A percentile compares a stretch with the other conserved stretches of the same genome.
phyloP scores from a whole-genome alignment of 192 early-diverging fungal genomes.

The Coemansia sp. region DNA sequence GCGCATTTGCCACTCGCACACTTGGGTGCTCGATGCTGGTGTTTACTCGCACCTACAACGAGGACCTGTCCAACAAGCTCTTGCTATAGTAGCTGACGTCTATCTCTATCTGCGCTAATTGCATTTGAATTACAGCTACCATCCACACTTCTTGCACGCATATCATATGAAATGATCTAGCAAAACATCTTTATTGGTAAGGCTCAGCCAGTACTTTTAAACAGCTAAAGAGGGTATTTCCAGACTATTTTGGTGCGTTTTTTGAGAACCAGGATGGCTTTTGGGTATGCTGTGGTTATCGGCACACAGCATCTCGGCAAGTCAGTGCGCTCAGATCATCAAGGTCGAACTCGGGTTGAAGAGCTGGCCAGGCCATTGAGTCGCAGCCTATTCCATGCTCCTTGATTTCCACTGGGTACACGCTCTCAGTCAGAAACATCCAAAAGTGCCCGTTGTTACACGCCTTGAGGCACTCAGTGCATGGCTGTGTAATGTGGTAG shows the following conservation, averaged over 20 bases:
- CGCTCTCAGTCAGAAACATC: slow-evolving; percentile 88
- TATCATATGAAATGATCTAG: not conserved
- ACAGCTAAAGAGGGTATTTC: not conserved
- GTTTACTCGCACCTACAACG: slow-evolving; percentile 53
- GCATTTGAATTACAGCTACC: not conserved
- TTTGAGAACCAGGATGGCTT: not conserved
- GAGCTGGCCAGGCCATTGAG: slow-evolving; percentile 18
- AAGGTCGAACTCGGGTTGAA: slow-evolving; percentile 24
- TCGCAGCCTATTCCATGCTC: slow-evolving; percentile 10
- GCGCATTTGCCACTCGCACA: slow-evolving; percentile 67
- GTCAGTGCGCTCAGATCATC: slow-evolving; percentile 24
- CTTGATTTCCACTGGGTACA: slow-evolving; percentile 52
- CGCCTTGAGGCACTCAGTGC: slow-evolving; percentile 79
- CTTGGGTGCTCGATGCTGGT: slow-evolving; percentile 62
- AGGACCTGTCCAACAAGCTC: slow-evolving; percentile 12
- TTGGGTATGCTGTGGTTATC: slow-evolving; percentile 1
- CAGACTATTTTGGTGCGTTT: not conserved
- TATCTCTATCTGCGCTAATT: not conserved
- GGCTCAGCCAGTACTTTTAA: not conserved
- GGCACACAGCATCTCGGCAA: slow-evolving; percentile 39
- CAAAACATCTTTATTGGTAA: not conserved
- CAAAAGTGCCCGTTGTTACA: slow-evolving; percentile 98
- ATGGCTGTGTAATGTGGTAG: slow-evolving; percentile 83
- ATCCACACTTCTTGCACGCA: not conserved
- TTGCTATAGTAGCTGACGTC: not conserved